Base-by-base conservation (phyloP, 73 alveolate species). In the Stentor coeruleus region DNA sequence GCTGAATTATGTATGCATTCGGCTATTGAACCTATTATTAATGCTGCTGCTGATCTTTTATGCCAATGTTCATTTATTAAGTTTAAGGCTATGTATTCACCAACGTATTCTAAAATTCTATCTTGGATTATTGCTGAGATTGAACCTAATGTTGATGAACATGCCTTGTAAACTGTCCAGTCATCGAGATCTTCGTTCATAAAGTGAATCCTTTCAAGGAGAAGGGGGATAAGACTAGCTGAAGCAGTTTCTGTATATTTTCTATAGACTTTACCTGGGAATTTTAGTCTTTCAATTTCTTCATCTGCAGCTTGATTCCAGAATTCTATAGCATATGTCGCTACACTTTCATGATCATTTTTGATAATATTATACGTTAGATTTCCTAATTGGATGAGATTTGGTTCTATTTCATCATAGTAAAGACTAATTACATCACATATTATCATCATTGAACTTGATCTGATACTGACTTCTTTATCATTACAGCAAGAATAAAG, bases 281-380 rank as follows among this genome's bases (percentile, higher is more conserved):
- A n/a, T n/a, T n/a, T n/a, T n/a, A n/a, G n/a, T n/a, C n/a, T n/a
- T 66, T 66, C 79, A 28, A 33, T 11, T 66, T 66, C 79, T 14
- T 20, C 37, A 20, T 66, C 79, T 66, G 40, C 79, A 11, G 33
- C 33, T 66, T 20, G 37, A 2, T 66, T 20, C 79, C 79, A 66
- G 11, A 66, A 20, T 33, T 66, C 79, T 26, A 66, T 11, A 31
- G 79, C 79, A 26, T 11, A 20, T 1, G 33, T 26, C 14, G 41
- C 36, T 0, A 33, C 33, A 28, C 33, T 26, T 20, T 33, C 40
- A 31, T 0, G n/a, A 20, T 66, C 79, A 20, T 33, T 66, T 66
- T 20, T 31, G 2, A 66, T 66, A 20, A 31, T 26, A 1, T 20
- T 40, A 2, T 20, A 66, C 14, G 79, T 66, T 26, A 33, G 26